phyloP scores from a whole-genome alignment of 1,139 yeast genomes.

The Williopsis jadinii region DNA sequence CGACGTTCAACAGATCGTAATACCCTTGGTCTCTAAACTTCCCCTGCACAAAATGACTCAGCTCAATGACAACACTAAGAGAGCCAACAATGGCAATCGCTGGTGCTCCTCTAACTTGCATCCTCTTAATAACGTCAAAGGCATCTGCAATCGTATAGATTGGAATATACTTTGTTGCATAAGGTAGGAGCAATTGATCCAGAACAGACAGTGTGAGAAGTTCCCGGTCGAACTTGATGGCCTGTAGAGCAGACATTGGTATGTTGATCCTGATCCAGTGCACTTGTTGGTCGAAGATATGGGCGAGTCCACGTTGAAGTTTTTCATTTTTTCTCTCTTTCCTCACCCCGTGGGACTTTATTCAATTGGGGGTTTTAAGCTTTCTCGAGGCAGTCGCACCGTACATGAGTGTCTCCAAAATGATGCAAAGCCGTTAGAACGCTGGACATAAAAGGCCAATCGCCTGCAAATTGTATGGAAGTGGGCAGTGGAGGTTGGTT shows the following conservation, averaged over 20 bases:
- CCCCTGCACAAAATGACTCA: slow-evolving; percentile 27
- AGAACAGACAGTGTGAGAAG: slow-evolving; percentile 46
- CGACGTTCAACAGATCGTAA: slow-evolving; percentile 29
- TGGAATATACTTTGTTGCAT: slow-evolving; percentile 59
- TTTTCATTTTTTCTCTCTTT: neutral
- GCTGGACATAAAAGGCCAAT: no score
- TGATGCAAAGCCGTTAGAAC: no score
- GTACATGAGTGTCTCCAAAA: no score
- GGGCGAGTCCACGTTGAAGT: no score
- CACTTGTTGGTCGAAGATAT: no score
- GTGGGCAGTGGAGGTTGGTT: no score
- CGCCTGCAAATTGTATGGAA: no score
- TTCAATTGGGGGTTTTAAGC: no score
- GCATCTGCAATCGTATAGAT: slow-evolving; percentile 65
- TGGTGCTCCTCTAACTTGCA: slow-evolving; percentile 98
- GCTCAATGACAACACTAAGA: slow-evolving; percentile 72
- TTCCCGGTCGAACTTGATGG: slow-evolving; percentile 58
- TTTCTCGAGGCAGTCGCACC: no score
- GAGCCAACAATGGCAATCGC: slow-evolving; percentile 96
- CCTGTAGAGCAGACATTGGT: slow-evolving; percentile 39
- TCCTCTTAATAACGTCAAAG: slow-evolving; percentile 68
- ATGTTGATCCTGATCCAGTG: no score
- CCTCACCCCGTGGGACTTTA: neutral
- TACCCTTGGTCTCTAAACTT: slow-evolving; percentile 21
- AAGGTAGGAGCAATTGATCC: slow-evolving; percentile 81